A percentile compares a stretch with the other conserved stretches of the same genome.
Conservation (phyloP, 75 land plant species). For the Picea glauca region DNA sequence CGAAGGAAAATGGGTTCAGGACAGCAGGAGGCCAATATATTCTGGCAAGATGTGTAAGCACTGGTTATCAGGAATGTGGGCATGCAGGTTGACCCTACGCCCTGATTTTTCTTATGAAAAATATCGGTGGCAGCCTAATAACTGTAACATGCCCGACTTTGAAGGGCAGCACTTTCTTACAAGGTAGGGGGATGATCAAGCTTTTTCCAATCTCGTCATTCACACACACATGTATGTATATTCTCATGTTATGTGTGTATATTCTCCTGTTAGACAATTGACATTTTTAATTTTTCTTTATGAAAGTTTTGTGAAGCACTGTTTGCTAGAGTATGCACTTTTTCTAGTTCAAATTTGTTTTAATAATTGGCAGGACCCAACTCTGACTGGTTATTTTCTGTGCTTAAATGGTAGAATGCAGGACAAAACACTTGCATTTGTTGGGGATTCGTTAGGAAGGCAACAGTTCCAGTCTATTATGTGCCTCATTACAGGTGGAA, state of each 20-base stretch:
- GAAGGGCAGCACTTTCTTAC: constrained; percentile 38
- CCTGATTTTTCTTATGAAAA: constrained; percentile 70
- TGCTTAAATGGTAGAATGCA: constrained; percentile 54
- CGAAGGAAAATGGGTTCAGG: constrained; percentile 76
- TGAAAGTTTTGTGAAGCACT: not conserved
- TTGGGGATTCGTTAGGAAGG: constrained; percentile 90
- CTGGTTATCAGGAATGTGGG: constrained; percentile 85
- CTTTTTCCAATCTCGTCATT: not conserved
- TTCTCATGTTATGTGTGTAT: not conserved
- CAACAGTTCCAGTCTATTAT: constrained; percentile 93
- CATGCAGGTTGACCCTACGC: constrained; percentile 68
- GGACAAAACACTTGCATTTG: constrained; percentile 76
- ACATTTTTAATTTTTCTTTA: not conserved
- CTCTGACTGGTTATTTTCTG: constrained; percentile 2
- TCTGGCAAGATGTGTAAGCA: constrained; percentile 68
- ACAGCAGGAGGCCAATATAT: constrained; percentile 52
- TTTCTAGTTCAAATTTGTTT: not conserved
- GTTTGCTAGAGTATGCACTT: not conserved
- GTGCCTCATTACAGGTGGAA: constrained; percentile 83
- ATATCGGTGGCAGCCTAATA: constrained; percentile 74
- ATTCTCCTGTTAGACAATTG: too few species aligned
- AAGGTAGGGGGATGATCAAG: constrained; percentile 29
- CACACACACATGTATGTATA: not conserved
- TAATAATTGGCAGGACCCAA: not conserved
- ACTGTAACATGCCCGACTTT: constrained; percentile 77